These are phyloP conservation scores for Suillus paluster DNA, from an alignment of 768 basidiomycete species.

Conservation along the genomic window DNA sequence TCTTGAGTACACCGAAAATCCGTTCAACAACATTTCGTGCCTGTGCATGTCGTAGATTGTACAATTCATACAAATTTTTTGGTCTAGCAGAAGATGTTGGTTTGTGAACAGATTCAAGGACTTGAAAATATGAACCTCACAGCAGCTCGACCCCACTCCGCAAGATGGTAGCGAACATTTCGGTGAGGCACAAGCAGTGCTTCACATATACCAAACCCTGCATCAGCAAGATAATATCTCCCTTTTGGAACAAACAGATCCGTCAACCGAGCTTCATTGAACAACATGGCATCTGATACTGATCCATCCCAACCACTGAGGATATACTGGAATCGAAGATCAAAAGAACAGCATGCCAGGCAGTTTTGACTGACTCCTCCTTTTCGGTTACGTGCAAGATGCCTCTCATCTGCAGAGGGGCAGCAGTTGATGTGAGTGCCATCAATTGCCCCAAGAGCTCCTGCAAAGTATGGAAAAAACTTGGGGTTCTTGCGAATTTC, in stretches of 20 bases:
- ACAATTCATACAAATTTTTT: slow-evolving; percentile 21
- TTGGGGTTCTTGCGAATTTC: slow-evolving; percentile 32
- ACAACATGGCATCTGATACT: slow-evolving; percentile 11
- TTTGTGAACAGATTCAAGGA: not conserved
- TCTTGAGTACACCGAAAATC: slow-evolving; percentile 25
- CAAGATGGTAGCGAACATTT: slow-evolving; percentile 39
- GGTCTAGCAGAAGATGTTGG: slow-evolving; percentile 19
- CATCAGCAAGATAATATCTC: slow-evolving; percentile 19
- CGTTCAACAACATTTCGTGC: slow-evolving; percentile 24
- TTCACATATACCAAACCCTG: slow-evolving; percentile 25
- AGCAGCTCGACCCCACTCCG: slow-evolving; percentile 31
- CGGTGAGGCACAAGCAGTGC: slow-evolving; percentile 41
- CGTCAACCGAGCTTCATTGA: slow-evolving; percentile 10
- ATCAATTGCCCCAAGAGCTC: slow-evolving; percentile 38
- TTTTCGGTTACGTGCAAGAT: slow-evolving; percentile 24
- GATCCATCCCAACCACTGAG: slow-evolving; percentile 23
- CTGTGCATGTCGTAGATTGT: slow-evolving; percentile 26
- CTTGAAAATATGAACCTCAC: slow-evolving; percentile 17
- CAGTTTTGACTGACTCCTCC: slow-evolving; percentile 31
- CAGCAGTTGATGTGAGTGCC: slow-evolving; percentile 35
- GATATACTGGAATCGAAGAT: slow-evolving; percentile 19
- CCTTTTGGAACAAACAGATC: slow-evolving; percentile 13
- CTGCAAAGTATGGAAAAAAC: slow-evolving; percentile 38
- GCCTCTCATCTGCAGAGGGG: slow-evolving; percentile 18
- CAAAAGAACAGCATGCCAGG: slow-evolving; percentile 17